Base-by-base conservation (phyloP, 495 filamentous ascomycete genomes). In the Penicillium egyptiacum region DNA sequence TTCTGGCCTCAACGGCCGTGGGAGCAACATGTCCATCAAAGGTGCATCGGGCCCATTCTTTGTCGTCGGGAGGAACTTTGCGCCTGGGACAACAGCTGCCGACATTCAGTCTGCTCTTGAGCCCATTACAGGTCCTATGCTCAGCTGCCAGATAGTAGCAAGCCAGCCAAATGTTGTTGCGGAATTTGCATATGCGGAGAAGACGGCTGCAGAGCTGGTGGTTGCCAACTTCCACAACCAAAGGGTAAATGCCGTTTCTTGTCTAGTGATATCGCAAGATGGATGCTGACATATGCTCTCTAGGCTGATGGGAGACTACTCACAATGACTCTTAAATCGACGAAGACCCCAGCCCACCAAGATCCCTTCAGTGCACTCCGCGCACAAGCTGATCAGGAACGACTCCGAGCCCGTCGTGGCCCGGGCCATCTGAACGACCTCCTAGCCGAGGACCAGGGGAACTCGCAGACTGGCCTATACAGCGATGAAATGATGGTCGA, bases 31-130 rank as follows among this genome's bases (percentile, higher is more conserved):
- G 40, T 84, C 78, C 20, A 96, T 97, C 61, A 82, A 86, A 59
- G 94, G 94, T 20, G 90, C 91, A 2, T 72, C 74, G 10, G 74
- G 71, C 3, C 90, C 91, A 0, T 94, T 85, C 62, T 81, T 86
- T n/a, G 88, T 98, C 12, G 78, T 91, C 50, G 92, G 87, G 1
- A 84, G 86, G 69, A 98, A 98, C 73, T 93, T 98, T 62, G 92
- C 91, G 4, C 86, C 86, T 4, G 94, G 94, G 37, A 98, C 94
- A 4, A 96, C 94, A 4, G 91, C 90, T 2, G 92, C 90, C 37
- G 94, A 98, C 69, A 96, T 98, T 47, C 90, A 96, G 72, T 86
- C 88, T 55, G 91, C 91, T 42, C 81, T 97, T 76, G 82, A 83
- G 40, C 85, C 87, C 2, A 71, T 88, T 3, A 86, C 86, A 2